Base-by-base conservation (phyloP, 139 green algal species). In the Chlamydomonas applanata region DNA sequence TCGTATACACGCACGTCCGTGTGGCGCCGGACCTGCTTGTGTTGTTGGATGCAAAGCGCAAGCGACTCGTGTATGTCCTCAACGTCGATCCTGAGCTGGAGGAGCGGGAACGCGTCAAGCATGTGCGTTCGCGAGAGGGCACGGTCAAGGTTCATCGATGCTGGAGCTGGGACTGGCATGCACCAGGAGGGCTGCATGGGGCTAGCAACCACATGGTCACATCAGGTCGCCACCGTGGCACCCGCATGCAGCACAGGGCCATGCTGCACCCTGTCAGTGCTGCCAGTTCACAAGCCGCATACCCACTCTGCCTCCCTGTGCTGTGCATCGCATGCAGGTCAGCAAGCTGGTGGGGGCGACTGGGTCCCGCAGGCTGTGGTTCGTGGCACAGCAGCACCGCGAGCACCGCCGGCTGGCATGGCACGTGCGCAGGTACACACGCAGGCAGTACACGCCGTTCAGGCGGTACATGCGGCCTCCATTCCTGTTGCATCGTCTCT, bases 381-480 rank as follows among this genome's bases (percentile, higher is more conserved):
- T 66, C 35, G 59, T 66, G 59, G 59, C 59, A 4, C n/a, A 66
- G 29, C n/a, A 66, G 59, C 59, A 40, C 11, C n/a, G n/a, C 3
- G n/a, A 66, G 59, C 59, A 66, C 3, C n/a, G 30, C 59, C 11
- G 30, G n/a, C 59, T 66, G 11, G 59, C 30, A 9, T 66, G 30
- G n/a, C 17, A 25, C n/a, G 59, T 66, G 25, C 59, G 30, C 59
- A 66, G 59, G 59, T 66, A 3, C 17, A n/a, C n/a, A n/a, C n/a
- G n/a, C n/a, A n/a, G n/a, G n/a, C n/a, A n/a, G 59, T 66, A 30
- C 4, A 62, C 11, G 40, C 7, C 40, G 11, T 49, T 7, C 7
- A 19, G 40, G 40, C 53, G 24, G 4, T 62, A 14, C 53, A 62
- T 29, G 20, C 11, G 22, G 4, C 53, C n/a, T n/a, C n/a, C n/a